Evolutionary conservation across 805 yeast species (phyloP).

Genomic region (Candida piceae): DNA sequence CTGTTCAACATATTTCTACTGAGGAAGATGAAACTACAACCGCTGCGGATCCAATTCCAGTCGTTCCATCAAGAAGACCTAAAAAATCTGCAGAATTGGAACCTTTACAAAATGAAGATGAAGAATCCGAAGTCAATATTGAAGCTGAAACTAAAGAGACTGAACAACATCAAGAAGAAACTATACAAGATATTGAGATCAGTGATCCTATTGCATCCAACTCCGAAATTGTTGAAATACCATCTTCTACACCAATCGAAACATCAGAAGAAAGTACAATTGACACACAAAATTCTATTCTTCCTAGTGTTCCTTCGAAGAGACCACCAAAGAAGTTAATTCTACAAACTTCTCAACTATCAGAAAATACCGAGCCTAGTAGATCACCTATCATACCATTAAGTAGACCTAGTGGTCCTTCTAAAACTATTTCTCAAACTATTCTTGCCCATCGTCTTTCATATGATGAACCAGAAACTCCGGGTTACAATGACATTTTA

Average conservation of each 20-base stretch:
- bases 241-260: too few species aligned
- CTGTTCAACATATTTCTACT: not conserved
- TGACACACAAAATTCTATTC: not conserved
- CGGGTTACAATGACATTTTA: constrained; percentile 13
- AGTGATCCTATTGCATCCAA: too few species aligned
- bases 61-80: constrained; percentile 14
- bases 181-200: too few species aligned
- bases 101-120: not conserved
- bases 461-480: constrained; percentile 8
- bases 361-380: too few species aligned
- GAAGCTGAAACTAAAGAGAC: too few species aligned
- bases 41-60: constrained; percentile 2
- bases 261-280: not conserved
- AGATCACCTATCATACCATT: constrained; percentile 1
- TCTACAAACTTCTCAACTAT: too few species aligned
- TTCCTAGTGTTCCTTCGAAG: constrained; percentile 5
- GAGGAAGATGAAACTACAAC: constrained; percentile 1
- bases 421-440: not conserved
- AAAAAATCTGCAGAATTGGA: constrained; percentile 1
- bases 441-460: not conserved
- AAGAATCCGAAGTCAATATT: not conserved
- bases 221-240: too few species aligned
- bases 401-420: constrained; percentile 1
- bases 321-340: constrained; percentile 4
- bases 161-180: too few species aligned